Base-by-base conservation (phyloP, 2,329 filamentous ascomycete species). In the Fusarium sp. region DNA sequence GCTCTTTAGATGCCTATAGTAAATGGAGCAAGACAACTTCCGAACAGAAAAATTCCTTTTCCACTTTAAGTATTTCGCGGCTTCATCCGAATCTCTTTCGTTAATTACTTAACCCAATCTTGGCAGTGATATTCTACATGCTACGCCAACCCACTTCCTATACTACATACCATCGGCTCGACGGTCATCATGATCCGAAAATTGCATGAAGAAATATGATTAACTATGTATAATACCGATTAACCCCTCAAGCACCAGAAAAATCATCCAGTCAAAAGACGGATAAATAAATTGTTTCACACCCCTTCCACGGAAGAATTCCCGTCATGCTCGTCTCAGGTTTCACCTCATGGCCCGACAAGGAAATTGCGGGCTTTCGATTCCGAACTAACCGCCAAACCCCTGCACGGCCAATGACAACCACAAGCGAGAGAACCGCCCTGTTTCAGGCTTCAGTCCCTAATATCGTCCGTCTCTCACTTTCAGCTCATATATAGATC, bases 271-370 rank as follows among this genome's bases (percentile, higher is more conserved):
- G 54, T 54, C 24, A 39, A 56, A 50, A 57, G 68, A 36, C 70
- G 70, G 70, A 72, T 55, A 72, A 72, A 55, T 73, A 20, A 7
- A 22, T 24, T 61, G 70, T 72, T 72, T 72, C 70, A 72, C n/a
- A 70, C 65, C 70, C 47, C 70, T 42, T 61, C 31, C 36, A 56
- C 65, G 70, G 70, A 55, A 66, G 61, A 72, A 70, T 61, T 61
- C 28, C 66, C 53, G 20, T 24, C 20, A 51, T 39, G 22, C 16
- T 31, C 31, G 68, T 71, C 57, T 71, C 61, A 71, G 68, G 68
- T 68, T 58, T 31, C 33, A 30, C n/a, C 33, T 45, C 65, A 45
- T 58, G 30, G 18, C 64, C 64, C 65, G 64, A 68, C 56, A 62
- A 53, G 64, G 48, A 39, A 68, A 68, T 68, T 63, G 50, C 65